Evolutionary conservation across 1,139 yeast genomes (phyloP).

Genomic region (Geotrichum cucujoidarum): DNA sequence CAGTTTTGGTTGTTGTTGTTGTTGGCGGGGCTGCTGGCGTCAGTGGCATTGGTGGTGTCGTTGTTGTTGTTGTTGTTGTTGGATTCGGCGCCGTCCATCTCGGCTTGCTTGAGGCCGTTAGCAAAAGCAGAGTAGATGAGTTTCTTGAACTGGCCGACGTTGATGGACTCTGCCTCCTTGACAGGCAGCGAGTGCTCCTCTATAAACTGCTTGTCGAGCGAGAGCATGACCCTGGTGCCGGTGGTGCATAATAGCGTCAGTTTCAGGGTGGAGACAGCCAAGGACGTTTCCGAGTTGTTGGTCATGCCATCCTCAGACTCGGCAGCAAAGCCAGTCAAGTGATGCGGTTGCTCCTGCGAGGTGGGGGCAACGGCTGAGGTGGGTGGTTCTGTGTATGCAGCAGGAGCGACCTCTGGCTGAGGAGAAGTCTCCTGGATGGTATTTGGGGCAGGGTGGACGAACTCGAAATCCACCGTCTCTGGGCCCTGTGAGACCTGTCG

Average conservation of each 20-base stretch:
- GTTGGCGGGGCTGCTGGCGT: background rate
- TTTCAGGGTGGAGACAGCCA: conserved; percentile 16
- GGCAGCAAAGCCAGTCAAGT: background rate
- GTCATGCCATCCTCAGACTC: conserved; percentile 1
- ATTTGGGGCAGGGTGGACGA: background rate
- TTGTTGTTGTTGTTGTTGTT: conserved; percentile 22
- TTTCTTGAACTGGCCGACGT: conserved; percentile 26
- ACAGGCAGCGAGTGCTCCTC: conserved; percentile 23
- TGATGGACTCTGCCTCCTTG: conserved; percentile 22
- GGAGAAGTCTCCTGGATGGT: background rate
- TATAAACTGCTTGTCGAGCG: conserved; percentile 25
- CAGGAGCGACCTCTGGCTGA: background rate
- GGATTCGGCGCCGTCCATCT: conserved; percentile 9
- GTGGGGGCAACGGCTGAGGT: no score
- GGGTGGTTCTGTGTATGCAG: background rate
- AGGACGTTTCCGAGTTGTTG: conserved; percentile 8
- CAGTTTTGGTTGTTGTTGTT: conserved; percentile 20
- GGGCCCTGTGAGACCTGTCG: no score
- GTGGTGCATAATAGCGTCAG: conserved; percentile 29
- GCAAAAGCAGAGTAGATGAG: conserved; percentile 22
- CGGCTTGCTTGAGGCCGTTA: conserved; percentile 1
- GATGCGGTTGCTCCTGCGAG: no score
- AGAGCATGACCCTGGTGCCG: conserved; percentile 26
- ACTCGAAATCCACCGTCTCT: conserved; percentile 1
- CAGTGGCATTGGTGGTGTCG: background rate